Conservation (phyloP, 1,139 yeast species). For the Nematodospora anomalae region DNA sequence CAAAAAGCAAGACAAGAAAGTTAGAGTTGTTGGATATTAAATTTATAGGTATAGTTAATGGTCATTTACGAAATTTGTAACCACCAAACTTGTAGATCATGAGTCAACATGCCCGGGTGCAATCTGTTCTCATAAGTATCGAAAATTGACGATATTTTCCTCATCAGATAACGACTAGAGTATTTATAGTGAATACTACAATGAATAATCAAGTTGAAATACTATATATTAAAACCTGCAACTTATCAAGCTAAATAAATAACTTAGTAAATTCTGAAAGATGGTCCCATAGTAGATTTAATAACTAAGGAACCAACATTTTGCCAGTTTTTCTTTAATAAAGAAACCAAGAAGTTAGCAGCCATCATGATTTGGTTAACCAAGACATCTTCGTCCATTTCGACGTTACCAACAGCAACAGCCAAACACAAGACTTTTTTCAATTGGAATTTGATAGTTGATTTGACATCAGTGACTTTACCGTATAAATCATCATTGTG, state of each 20-base stretch:
- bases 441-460: conserved; percentile 99
- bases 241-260: conserved; percentile 11
- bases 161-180: too few species aligned
- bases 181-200: too few species aligned
- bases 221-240: background rate
- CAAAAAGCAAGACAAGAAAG: conserved; percentile 59
- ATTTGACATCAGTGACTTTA: conserved; percentile 96
- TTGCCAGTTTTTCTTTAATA: conserved; percentile 99
- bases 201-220: conserved; percentile 1
- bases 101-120: too few species aligned
- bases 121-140: too few species aligned
- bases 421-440: conserved; percentile 92
- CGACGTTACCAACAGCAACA: conserved; percentile 97
- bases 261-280: conserved; percentile 96
- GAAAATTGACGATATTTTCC: too few species aligned
- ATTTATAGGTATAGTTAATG: conserved; percentile 1
- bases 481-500: conserved; percentile 97
- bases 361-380: conserved; percentile 99
- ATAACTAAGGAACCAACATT: conserved; percentile 99
- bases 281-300: conserved; percentile 99
- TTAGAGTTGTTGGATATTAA: conserved; percentile 42
- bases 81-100: too few species aligned
- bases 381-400: conserved; percentile 95
- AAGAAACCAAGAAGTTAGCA: conserved; percentile 98
- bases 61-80: background rate